Base-by-base conservation (phyloP, 2,329 filamentous ascomycete genomes). In the Teratosphaeria pseudoeucalypti region DNA sequence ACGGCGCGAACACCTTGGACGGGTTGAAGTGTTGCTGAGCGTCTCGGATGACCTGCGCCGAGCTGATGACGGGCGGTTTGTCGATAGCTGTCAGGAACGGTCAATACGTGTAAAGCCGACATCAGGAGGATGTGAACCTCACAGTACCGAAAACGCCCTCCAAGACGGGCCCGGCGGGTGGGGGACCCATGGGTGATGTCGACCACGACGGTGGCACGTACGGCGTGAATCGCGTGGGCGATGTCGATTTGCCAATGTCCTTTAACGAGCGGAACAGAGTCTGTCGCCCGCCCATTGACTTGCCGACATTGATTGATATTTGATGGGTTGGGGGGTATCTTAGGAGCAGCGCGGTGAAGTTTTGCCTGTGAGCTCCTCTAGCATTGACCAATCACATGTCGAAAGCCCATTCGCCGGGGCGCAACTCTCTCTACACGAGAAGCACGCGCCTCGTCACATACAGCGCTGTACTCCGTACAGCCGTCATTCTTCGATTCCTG, bases 31-130 rank as follows among this genome's bases (percentile, higher is more conserved):
- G 83, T 23, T 81, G 77, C 77, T 97, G 91, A 60, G 95, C 85
- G 70, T 92, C 87, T 71, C 92, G 91, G 65, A 99, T 84, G 43
- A 95, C 88, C 74, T 95, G 90, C 56, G 92, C 92, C 37, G 92
- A 97, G 72, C 88, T 90, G 69, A 92, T 84, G 68, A 86, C 88
- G 69, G 86, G 80, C 32, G 94, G 94, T 77, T 99, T 99, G 78
- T 96, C 90, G 75, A 99, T 88, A 73, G 90, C 92, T 96, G 55
- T 32, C 54, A 63, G 16, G 62, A 7, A 32, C 29, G 29, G 58
- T 62, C 60, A 64, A 61, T 67, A 54, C 57, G 10, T 52, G 39
- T 55, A 53, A 63, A 49, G 65, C 9, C 26, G 43, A n/a, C 34
- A 19, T 23, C 37, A 12, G 65, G 63, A 61, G 60, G 62, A 58